These are phyloP conservation scores for Gossypium lobatum DNA, from an alignment of 441 rosid species.

Conservation along the genomic window DNA sequence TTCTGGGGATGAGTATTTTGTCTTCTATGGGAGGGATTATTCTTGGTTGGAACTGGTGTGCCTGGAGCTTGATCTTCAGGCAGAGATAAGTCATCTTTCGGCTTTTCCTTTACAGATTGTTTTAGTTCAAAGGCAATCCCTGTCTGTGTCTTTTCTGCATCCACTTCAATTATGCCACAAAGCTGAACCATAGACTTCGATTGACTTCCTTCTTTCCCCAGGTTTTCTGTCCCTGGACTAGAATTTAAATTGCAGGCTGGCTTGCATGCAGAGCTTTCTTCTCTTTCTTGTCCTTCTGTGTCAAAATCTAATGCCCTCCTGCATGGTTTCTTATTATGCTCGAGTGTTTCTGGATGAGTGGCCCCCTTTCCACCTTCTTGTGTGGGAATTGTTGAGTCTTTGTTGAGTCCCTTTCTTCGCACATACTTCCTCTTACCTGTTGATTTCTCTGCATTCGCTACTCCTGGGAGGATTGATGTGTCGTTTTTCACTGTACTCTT, in stretches of 20 bases:
- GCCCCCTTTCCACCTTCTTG: slow-evolving; percentile 16
- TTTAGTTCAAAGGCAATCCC: slow-evolving; percentile 24
- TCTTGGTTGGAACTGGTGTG: slow-evolving; percentile 34
- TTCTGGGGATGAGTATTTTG: slow-evolving; percentile 10
- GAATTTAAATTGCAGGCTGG: slow-evolving; percentile 17
- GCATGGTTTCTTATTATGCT: slow-evolving; percentile 35
- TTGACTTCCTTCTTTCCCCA: slow-evolving; percentile 15
- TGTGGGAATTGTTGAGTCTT: slow-evolving; percentile 23
- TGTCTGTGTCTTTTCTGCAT: slow-evolving; percentile 22
- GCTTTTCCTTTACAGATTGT: slow-evolving; percentile 26
- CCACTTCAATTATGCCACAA: slow-evolving; percentile 32
- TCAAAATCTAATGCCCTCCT: slow-evolving; percentile 49
- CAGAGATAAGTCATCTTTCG: slow-evolving; percentile 18
- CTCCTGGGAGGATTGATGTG: slow-evolving; percentile 23
- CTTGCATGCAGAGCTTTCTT: slow-evolving; percentile 20
- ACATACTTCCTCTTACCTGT: slow-evolving; percentile 44
- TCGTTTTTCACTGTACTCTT: slow-evolving; percentile 26
- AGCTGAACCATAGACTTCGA: slow-evolving; percentile 24
- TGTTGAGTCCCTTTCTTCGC: slow-evolving; percentile 31
- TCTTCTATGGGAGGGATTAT: slow-evolving; percentile 21
- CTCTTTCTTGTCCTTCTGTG: slow-evolving; percentile 18
- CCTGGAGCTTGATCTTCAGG: slow-evolving; percentile 34
- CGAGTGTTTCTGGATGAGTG: slow-evolving; percentile 24
- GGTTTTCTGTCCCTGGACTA: slow-evolving; percentile 24
- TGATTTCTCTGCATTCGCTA: slow-evolving; percentile 24